Percentiles rank a stretch among this genome's conserved stretches.
phyloP scores from a whole-genome alignment of 257 asterid genomes.

The Solanum habrochaites region DNA sequence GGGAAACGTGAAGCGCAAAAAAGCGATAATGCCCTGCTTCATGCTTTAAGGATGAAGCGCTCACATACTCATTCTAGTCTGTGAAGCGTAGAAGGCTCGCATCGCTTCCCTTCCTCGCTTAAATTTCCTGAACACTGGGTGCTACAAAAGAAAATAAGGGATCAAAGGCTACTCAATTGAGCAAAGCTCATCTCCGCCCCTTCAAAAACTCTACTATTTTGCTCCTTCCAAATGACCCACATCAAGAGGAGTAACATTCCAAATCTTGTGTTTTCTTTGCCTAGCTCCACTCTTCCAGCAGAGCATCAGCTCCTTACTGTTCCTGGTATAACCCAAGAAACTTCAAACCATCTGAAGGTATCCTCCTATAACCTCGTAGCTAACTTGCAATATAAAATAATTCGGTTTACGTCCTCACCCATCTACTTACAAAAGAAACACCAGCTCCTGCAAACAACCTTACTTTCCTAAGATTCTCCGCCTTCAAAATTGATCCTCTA shows the following conservation, averaged over 20 bases:
- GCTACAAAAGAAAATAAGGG: background rate
- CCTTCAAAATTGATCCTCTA: background rate
- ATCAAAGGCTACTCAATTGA: background rate
- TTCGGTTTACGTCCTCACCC: background rate
- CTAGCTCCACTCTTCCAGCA: background rate
- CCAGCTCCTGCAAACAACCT: background rate
- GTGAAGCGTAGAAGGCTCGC: too few species aligned
- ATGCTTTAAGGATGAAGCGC: too few species aligned
- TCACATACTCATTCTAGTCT: too few species aligned
- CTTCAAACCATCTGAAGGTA: background rate
- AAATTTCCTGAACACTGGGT: background rate
- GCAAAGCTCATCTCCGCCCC: background rate
- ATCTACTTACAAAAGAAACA: background rate
- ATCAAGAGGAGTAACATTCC: background rate
- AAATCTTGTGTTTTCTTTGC: background rate
- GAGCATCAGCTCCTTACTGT: background rate
- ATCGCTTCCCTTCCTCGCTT: too few species aligned
- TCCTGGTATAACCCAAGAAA: background rate
- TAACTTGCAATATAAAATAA: background rate
- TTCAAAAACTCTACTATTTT: background rate
- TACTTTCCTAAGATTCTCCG: background rate
- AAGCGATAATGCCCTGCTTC: too few species aligned
- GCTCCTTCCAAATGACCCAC: background rate
- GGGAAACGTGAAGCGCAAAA: too few species aligned
- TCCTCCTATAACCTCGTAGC: background rate